Evolutionary conservation across 805 yeast genomes (phyloP), one percentile per base, ranked within the genome.

Genomic region (Barnettozyma sucrosica): DNA sequence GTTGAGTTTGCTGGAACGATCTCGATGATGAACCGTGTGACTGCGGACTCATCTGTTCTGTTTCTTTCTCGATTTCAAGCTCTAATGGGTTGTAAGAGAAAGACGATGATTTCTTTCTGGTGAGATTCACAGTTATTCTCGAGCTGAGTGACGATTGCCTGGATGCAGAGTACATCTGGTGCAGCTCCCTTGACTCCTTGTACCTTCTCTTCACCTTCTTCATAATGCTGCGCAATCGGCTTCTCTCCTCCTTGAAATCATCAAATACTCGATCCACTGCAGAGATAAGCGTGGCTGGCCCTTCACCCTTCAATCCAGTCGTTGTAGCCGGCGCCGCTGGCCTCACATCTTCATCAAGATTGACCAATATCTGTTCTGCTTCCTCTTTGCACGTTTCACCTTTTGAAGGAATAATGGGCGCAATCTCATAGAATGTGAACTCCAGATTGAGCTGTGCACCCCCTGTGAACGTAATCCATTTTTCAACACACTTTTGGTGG

Each of bases 261-360:
- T 56, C 62, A 40, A 52, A 59, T 3, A 59, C 63, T 9, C 48
- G 51, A 37, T 57, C 61, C 8, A 51, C 57, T 1, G 63, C 58
- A 6, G 58, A 50, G 0, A 57, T 47, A 18, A 52, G 26, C 38
- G 46, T 43, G 32, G 47, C 45, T 11, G 53, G 50, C 4, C 30
- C 41, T 19, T 46, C 24, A 5, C 28, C 19, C 36, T 8, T 23
- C n/a, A 26, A 14, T 21, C 8, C 11, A 14, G 37, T n/a, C 26
- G 3, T 41, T 19, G 8, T 10, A n/a, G n/a, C n/a, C 10, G n/a
- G 2, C 8, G 21, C 8, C n/a, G 16, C 21, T 26, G 32, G 23
- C 13, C 34, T 25, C 26, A 24, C 36, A 30, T n/a, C 23, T 4
- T 33, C 32, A 13, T 36, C 28, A 24, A 10, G 16, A 8, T 33